Base-by-base conservation (phyloP, 2,329 filamentous ascomycete species). In the Phoma herbarum region DNA sequence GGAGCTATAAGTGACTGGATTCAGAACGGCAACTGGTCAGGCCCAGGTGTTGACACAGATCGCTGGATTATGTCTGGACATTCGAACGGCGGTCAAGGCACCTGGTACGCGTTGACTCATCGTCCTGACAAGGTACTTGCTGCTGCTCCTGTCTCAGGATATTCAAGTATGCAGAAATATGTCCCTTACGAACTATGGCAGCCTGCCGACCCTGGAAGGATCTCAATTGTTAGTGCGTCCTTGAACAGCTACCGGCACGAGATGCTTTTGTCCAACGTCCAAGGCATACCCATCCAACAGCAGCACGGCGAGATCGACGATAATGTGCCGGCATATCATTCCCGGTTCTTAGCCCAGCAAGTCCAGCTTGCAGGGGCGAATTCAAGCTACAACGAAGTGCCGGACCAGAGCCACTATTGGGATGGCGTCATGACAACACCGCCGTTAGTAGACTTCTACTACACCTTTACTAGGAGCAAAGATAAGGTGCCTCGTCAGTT, bases 11-110 rank as follows among this genome's bases (percentile, higher is more conserved):
- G 78, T 16, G 57, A 71, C 20, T 87, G 85, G 85, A 83, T 84
- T n/a, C 53, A 77, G 20, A 62, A 71, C 10, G 73, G 79, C 28
- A 68, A 64, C 2, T 88, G 85, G 85, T 62, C 70, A 45, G 83
- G 84, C 0, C 77, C 79, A 2, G 76, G 72, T 12, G 77, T 83
- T 12, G 75, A 83, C 51, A 67, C 70, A 8, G 64, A 81, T 29
- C 78, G 79, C 49, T 84, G 84, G 83, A 77, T 87, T 29, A 78
- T 86, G 6, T 77, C 73, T 29, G 85, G 85, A 0, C 85, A 88
- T 71, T 87, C 85, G 3, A 88, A 87, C 64, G 85, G 85, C 46
- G 85, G 83, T 2, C 85, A 87, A 73, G 85, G 85, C 9, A 79
- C 81, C 3, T 87, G 85, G 85, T 85, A 83, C 72, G 74, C 80